A percentile compares a stretch with the other conserved stretches of the same genome.
phyloP scores from a whole-genome alignment of 495 filamentous ascomycete genomes.

The Talaromyces adpressus region DNA sequence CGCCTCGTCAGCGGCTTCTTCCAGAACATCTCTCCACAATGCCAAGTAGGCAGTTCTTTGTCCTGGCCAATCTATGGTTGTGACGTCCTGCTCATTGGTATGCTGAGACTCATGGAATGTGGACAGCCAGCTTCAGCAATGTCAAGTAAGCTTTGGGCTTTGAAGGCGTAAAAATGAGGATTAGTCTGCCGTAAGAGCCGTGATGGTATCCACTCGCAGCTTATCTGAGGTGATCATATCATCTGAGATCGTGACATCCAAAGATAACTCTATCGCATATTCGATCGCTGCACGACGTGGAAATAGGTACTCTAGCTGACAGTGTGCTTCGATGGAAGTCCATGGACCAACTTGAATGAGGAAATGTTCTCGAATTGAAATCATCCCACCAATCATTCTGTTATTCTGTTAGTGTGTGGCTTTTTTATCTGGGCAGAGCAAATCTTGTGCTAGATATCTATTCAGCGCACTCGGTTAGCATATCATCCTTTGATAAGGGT shows the following conservation, averaged over 20 bases:
- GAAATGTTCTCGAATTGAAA: neutral
- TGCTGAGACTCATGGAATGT: neutral
- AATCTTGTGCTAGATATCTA: neutral
- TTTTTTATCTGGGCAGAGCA: neutral
- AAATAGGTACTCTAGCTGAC: neutral
- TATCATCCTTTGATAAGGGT: neutral
- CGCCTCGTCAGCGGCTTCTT: neutral
- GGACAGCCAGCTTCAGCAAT: conserved; percentile 2
- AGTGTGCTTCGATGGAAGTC: neutral
- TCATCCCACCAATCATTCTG: neutral
- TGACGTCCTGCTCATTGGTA: neutral
- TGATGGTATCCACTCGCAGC: neutral
- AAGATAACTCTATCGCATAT: neutral
- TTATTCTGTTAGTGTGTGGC: neutral
- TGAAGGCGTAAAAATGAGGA: neutral
- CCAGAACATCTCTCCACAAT: neutral
- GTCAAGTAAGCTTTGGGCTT: neutral
- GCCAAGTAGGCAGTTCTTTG: neutral
- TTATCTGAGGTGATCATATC: neutral
- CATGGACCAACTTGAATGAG: neutral
- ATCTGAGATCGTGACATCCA: neutral
- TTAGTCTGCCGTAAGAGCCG: neutral
- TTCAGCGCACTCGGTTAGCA: neutral
- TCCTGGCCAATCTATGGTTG: neutral
- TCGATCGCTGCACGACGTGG: neutral